Evolutionary conservation across 257 asterid species (phyloP).

Genomic region (Lantana camara): DNA sequence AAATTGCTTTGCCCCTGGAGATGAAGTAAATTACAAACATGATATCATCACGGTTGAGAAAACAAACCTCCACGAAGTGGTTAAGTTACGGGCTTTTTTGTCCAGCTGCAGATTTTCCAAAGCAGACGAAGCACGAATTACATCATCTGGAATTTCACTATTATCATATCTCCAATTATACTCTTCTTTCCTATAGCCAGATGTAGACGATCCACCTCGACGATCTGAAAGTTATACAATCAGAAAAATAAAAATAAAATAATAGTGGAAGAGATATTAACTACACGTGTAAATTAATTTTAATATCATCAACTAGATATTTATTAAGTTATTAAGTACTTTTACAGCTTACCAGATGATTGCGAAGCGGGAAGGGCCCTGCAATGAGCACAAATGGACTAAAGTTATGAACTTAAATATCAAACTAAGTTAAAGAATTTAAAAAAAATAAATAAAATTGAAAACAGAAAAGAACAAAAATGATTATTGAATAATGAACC

Average conservation of each 20-base stretch:
- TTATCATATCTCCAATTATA: constrained; percentile 83
- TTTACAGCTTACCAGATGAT: constrained; percentile 69
- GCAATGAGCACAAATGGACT: constrained; percentile 40
- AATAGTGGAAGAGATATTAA: too few relatives aligned
- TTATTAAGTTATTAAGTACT: too few relatives aligned
- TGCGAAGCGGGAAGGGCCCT: constrained; percentile 79
- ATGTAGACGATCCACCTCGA: constrained; percentile 80
- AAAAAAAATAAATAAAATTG: too few relatives aligned
- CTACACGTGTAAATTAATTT: too few relatives aligned
- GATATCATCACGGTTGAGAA: constrained; percentile 12
- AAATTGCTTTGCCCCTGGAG: too few relatives aligned
- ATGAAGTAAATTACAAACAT: constrained; percentile 10
- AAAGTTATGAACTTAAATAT: constrained; percentile 30
- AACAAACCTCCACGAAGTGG: constrained; percentile 90
- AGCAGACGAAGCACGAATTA: constrained; percentile 79
- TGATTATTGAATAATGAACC: constrained; percentile 48
- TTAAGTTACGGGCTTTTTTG: constrained; percentile 82
- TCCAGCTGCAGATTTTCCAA: constrained; percentile 95
- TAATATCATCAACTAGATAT: too few relatives aligned
- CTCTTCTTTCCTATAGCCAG: constrained; percentile 92
- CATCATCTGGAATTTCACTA: constrained; percentile 78
- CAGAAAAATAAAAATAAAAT: constrained; percentile 5
- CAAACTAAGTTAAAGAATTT: constrained; percentile 5
- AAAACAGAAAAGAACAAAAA: background rate
- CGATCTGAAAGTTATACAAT: constrained; percentile 57